phyloP scores from a whole-genome alignment of 75 land plant genomes.

The Gnetum montanum region DNA sequence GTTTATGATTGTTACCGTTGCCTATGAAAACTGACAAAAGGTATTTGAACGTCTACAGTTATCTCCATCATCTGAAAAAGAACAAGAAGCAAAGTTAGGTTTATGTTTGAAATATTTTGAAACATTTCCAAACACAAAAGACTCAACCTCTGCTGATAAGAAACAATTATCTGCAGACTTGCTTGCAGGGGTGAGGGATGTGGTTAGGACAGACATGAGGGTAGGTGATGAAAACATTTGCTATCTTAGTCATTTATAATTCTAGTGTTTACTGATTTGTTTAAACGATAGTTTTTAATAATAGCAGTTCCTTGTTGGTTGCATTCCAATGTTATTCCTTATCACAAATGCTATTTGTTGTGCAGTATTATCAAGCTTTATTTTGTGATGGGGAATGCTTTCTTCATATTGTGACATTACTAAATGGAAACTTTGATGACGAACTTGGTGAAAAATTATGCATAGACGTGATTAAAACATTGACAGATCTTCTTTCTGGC shows the following conservation, averaged over 20 bases:
- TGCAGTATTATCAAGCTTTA: slow-evolving; percentile 82
- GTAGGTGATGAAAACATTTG: no score
- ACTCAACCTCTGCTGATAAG: slow-evolving; percentile 28
- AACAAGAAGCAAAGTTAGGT: slow-evolving; percentile 61
- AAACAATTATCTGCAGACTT: slow-evolving; percentile 57
- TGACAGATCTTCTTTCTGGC: slow-evolving; percentile 60
- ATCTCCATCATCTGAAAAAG: slow-evolving; percentile 43
- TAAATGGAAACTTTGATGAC: slow-evolving; percentile 60
- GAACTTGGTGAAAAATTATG: slow-evolving; percentile 53
- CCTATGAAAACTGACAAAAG: background rate
- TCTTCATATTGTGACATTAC: slow-evolving; percentile 88
- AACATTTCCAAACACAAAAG: slow-evolving; percentile 62
- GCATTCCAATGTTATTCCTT: no score
- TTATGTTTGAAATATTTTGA: slow-evolving; percentile 84
- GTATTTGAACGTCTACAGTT: slow-evolving; percentile 44
- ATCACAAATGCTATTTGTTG: no score
- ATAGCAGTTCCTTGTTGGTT: background rate
- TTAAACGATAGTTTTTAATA: background rate
- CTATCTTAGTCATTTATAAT: no score
- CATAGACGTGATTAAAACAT: slow-evolving; percentile 64
- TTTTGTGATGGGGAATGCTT: slow-evolving; percentile 95
- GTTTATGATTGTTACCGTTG: background rate
- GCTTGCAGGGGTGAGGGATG: slow-evolving; percentile 63
- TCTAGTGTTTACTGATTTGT: slow-evolving; percentile 2
- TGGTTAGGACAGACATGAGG: slow-evolving; percentile 44